A percentile compares a stretch with the other conserved stretches of the same genome.
Evolutionary conservation across 768 basidiomycete species (phyloP).

Genomic region (Hydnum rufescens): DNA sequence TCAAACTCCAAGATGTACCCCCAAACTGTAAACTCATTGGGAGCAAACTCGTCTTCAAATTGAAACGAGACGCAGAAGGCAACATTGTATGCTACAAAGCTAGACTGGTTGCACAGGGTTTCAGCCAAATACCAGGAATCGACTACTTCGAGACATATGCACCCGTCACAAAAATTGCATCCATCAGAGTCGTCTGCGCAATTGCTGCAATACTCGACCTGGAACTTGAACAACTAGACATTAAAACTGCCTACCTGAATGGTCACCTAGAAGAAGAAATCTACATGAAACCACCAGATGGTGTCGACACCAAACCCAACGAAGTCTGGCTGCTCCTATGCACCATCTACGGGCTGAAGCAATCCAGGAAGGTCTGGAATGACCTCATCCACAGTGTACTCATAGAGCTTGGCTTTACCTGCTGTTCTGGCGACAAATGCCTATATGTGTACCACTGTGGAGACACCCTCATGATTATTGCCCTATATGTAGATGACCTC

Average conservation of each 20-base stretch:
- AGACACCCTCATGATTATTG: constrained; percentile 9
- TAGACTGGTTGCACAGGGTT: constrained; percentile 16
- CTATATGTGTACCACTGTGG: no score
- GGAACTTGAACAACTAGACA: constrained; percentile 9
- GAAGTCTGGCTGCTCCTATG: constrained; percentile 13
- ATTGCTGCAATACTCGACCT: constrained; percentile 2
- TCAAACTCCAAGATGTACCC: no score
- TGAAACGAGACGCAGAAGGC: constrained; percentile 13
- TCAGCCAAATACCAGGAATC: constrained; percentile 13
- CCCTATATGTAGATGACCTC: constrained; percentile 2
- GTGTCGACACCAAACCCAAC: not conserved
- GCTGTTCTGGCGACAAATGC: constrained; percentile 15
- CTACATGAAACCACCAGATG: constrained; percentile 9
- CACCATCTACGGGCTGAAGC: constrained; percentile 23
- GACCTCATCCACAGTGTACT: constrained; percentile 17
- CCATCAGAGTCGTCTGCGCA: constrained; percentile 3
- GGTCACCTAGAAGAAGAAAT: constrained; percentile 9
- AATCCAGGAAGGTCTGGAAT: constrained; percentile 18
- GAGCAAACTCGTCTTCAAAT: constrained; percentile 14
- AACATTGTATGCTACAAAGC: constrained; percentile 13
- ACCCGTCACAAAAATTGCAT: constrained; percentile 4
- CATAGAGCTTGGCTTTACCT: constrained; percentile 17
- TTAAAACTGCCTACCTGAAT: constrained; percentile 9
- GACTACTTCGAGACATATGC: constrained; percentile 13
- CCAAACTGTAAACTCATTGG: no score